Conservation (phyloP, 2,329 filamentous ascomycete genomes). For the Diaporthe sp. region DNA sequence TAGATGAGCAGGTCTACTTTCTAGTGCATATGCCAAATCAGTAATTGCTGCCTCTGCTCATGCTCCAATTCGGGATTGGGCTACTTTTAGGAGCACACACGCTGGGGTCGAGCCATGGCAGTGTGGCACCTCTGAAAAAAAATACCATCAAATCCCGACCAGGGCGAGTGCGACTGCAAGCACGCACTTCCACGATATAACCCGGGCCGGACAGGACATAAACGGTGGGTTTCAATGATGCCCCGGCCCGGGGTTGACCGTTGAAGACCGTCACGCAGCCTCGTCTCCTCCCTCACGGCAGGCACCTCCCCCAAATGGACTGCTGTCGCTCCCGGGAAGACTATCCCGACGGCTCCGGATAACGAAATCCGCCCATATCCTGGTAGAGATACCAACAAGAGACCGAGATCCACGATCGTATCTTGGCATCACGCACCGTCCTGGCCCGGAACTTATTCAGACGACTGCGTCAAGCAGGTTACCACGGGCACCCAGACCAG, state of each 20-base stretch:
- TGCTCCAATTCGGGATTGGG: no score
- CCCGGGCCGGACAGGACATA: neutral
- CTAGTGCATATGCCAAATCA: neutral
- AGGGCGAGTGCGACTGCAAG: no score
- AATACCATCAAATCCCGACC: neutral
- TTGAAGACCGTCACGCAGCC: neutral
- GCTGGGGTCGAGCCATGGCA: neutral
- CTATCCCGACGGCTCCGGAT: constrained; percentile 11
- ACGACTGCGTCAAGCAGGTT: neutral
- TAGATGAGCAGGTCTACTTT: neutral
- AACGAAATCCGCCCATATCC: neutral
- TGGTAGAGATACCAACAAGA: neutral
- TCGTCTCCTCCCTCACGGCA: neutral
- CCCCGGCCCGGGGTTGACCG: neutral
- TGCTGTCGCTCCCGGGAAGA: neutral
- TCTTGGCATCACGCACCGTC: neutral
- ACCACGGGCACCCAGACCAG: neutral
- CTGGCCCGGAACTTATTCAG: constrained; percentile 12
- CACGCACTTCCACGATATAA: neutral
- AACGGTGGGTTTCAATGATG: neutral
- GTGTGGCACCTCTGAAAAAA: no score
- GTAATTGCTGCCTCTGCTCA: neutral
- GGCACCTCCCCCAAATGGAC: neutral
- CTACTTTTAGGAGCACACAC: neutral
- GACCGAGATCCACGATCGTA: neutral